Evolutionary conservation across 2,329 filamentous ascomycete genomes (phyloP).

Genomic region (Fusarium beomiforme): DNA sequence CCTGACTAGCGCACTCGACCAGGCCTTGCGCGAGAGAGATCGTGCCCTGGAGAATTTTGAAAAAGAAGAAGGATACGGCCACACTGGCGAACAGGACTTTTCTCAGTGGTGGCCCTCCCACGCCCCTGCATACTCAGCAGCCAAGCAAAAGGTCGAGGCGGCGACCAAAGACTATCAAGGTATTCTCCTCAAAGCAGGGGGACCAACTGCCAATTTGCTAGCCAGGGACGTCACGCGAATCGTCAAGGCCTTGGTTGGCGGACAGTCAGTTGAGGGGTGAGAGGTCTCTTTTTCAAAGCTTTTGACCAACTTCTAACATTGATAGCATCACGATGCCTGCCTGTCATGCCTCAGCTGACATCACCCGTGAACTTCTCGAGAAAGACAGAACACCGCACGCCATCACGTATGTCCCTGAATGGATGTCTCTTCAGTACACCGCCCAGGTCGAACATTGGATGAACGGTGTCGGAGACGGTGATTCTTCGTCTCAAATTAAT

Average conservation of each 20-base stretch:
- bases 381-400: constrained; percentile 27
- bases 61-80: constrained; percentile 17
- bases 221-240: constrained; percentile 17
- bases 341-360: constrained; percentile 29
- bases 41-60: constrained; percentile 19
- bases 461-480: constrained; percentile 28
- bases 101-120: constrained; percentile 26
- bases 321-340: constrained; percentile 30
- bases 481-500: constrained; percentile 17
- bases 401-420: constrained; percentile 31
- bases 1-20: constrained; percentile 10
- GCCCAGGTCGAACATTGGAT: constrained; percentile 30
- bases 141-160: constrained; percentile 24
- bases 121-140: constrained; percentile 17
- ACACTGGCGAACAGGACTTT: constrained; percentile 22
- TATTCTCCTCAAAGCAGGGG: constrained; percentile 2
- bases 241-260: constrained; percentile 20
- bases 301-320: neutral
- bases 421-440: constrained; percentile 16
- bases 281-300: neutral
- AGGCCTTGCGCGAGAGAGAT: constrained; percentile 20
- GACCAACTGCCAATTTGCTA: constrained; percentile 4
- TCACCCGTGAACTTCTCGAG: constrained; percentile 17
- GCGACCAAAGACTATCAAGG: constrained; percentile 14
- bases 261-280: constrained; percentile 16